These are phyloP conservation scores for Sapria himalayana DNA, from an alignment of 345 rosid genomes.

Conservation along the genomic window DNA sequence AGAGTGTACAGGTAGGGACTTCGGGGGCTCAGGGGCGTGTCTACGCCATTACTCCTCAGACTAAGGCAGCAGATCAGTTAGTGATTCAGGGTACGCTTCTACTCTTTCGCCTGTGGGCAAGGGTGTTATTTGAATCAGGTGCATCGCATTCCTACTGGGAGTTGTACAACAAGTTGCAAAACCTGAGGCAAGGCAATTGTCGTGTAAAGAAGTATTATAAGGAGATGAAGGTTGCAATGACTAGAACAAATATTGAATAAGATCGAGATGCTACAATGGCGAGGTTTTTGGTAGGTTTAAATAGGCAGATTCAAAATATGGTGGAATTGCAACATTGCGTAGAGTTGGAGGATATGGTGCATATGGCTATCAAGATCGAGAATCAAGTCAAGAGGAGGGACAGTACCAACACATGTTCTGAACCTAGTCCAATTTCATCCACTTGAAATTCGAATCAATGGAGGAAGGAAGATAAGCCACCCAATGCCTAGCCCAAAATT, in stretches of 20 bases:
- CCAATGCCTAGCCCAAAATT: no score
- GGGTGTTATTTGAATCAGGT: no score
- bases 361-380: background rate
- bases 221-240: background rate
- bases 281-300: background rate
- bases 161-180: background rate
- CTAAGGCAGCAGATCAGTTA: no score
- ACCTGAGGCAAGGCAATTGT: background rate
- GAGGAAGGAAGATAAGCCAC: no score
- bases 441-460: no score
- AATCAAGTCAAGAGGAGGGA: background rate
- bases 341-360: background rate
- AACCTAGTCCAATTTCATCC: no score
- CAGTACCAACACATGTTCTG: no score
- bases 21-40: no score
- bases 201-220: background rate
- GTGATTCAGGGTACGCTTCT: no score
- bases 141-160: conserved; percentile 1
- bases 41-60: no score
- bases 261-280: background rate
- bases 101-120: no score
- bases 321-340: background rate
- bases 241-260: background rate
- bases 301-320: background rate
- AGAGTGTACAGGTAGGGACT: no score